These are phyloP conservation scores for Penicillium maclennaniae DNA, from an alignment of 495 filamentous ascomycete species.

Conservation along the genomic window DNA sequence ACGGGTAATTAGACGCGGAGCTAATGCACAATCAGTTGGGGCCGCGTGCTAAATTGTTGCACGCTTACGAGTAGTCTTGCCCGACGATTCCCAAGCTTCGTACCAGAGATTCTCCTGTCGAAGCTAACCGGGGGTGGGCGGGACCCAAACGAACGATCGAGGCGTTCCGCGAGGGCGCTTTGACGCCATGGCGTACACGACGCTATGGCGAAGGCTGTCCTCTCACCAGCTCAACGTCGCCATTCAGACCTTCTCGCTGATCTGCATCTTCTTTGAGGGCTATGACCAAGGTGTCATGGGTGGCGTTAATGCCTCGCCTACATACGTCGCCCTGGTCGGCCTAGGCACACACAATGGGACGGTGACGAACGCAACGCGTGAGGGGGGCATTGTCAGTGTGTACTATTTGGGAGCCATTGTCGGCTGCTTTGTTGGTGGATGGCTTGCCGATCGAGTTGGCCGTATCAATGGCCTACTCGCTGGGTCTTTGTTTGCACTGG, in stretches of 20 bases:
- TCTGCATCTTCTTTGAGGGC: constrained; percentile 54
- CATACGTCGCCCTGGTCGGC: constrained; percentile 34
- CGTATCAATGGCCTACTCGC: constrained; percentile 53
- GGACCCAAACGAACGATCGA: too few relatives aligned
- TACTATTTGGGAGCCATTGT: constrained; percentile 56
- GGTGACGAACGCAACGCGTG: constrained; percentile 33
- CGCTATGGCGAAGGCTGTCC: constrained; percentile 40
- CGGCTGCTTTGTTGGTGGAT: constrained; percentile 50
- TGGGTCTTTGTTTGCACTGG: constrained; percentile 49
- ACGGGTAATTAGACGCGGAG: constrained; percentile 4
- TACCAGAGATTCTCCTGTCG: background rate
- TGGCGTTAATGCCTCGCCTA: constrained; percentile 42
- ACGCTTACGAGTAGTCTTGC: background rate
- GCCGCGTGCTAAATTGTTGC: constrained; percentile 3
- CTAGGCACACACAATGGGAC: constrained; percentile 36
- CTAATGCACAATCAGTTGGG: background rate
- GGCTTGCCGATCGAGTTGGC: constrained; percentile 50
- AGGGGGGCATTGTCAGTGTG: constrained; percentile 49
- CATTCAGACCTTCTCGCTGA: constrained; percentile 44
- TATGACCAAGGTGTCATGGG: constrained; percentile 54
- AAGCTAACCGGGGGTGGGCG: too few relatives aligned
- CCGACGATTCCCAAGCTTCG: background rate
- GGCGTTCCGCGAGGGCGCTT: too few relatives aligned
- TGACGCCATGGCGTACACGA: constrained; percentile 34
- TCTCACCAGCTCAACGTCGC: constrained; percentile 38